Percentiles rank a stretch among this genome's conserved stretches.
Evolutionary conservation across 441 rosid species (phyloP).

Genomic region (Gossypium lobatum): DNA sequence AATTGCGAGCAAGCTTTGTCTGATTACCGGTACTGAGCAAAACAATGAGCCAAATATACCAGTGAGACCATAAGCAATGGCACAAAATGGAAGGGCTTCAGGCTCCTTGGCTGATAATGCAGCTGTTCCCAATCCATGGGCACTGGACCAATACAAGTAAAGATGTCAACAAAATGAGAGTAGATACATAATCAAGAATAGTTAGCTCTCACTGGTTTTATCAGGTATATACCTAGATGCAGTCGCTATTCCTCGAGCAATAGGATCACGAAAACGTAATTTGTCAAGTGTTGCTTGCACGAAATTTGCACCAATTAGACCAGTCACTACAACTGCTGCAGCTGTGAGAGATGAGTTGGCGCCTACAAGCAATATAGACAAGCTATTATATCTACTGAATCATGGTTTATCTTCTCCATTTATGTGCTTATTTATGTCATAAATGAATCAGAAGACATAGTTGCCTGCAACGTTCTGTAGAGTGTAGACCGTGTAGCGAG

Average conservation of each 20-base stretch:
- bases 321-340: conserved; percentile 91
- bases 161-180: not conserved
- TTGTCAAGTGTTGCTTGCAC: conserved; percentile 84
- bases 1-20: conserved; percentile 79
- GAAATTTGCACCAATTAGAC: conserved; percentile 89
- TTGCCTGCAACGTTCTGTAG: not conserved
- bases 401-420: not conserved
- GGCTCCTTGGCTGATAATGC: conserved; percentile 97
- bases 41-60: conserved; percentile 86
- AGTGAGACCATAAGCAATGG: conserved; percentile 92
- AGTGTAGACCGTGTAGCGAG: not conserved
- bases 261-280: conserved; percentile 72
- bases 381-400: not conserved
- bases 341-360: conserved; percentile 92
- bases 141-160: conserved; percentile 39
- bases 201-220: not conserved
- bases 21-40: conserved; percentile 79
- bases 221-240: conserved; percentile 72
- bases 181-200: not conserved
- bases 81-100: conserved; percentile 94
- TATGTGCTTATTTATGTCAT: not conserved
- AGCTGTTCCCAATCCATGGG: conserved; percentile 97
- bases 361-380: conserved; percentile 39
- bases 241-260: conserved; percentile 93
- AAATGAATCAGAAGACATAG: not conserved